These are phyloP conservation scores for Apiospora saccharicola DNA, from an alignment of 2,329 filamentous ascomycete species.

Conservation along the genomic window DNA sequence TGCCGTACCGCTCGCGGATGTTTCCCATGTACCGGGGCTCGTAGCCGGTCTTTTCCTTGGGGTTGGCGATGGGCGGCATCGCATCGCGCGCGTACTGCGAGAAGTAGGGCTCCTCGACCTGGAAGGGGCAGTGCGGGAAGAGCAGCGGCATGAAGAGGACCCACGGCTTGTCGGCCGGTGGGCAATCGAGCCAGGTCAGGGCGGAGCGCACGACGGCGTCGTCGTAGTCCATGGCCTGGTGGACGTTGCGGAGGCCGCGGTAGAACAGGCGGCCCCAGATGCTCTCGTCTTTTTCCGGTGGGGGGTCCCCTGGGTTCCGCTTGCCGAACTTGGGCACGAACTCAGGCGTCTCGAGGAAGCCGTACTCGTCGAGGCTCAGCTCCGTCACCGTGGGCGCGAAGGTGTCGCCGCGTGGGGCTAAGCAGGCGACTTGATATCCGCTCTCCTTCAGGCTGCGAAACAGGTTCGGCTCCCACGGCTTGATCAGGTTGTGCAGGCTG, in stretches of 20 bases:
- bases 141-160: conserved; percentile 52
- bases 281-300: conserved; percentile 37
- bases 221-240: conserved; percentile 52
- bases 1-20: conserved; percentile 49
- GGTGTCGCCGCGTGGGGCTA: conserved; percentile 50
- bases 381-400: conserved; percentile 54
- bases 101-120: conserved; percentile 57
- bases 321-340: conserved; percentile 42
- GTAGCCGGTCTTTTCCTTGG: conserved; percentile 47
- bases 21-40: conserved; percentile 51
- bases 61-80: conserved; percentile 31
- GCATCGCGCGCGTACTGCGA: conserved; percentile 51
- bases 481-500: conserved; percentile 54
- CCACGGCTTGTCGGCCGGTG: conserved; percentile 50
- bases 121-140: conserved; percentile 56
- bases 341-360: conserved; percentile 50
- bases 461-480: conserved; percentile 56
- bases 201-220: conserved; percentile 51
- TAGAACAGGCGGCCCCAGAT: conserved; percentile 52
- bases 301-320: conserved; percentile 18
- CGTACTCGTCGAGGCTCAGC: conserved; percentile 53
- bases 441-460: conserved; percentile 52
- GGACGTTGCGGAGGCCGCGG: conserved; percentile 46
- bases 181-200: conserved; percentile 51
- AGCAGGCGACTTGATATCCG: conserved; percentile 56